Evolutionary conservation across 1,284 basidiomycete genomes (phyloP), one percentile per base, ranked within the genome.

Genomic region (Apiotrichum domesticum): DNA sequence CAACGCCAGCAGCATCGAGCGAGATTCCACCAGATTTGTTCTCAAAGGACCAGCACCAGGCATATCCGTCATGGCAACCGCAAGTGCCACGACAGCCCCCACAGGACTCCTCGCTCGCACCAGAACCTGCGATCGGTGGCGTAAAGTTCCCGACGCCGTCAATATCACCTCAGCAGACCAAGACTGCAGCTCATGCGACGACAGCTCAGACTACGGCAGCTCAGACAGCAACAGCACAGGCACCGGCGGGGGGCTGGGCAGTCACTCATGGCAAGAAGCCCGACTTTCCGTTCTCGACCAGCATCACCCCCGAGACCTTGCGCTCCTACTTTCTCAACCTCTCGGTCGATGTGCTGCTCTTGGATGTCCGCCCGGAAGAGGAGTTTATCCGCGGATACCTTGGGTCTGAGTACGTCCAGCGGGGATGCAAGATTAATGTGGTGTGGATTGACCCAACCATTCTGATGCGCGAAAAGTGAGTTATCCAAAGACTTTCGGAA

Each of bases 391-490:
- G 70, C 8, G 88, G 87, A 52, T 85, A 87, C 61, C 87, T 97
- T 55, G 83, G 81, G 52, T 71, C 73, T 29, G 82, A 85, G 54
- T 71, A 70, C 46, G 62, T 66, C 50, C 51, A 52, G 35, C 64
- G 66, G 41, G 68, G 66, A 42, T 84, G 85, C 6, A 58, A 58
- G 42, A 58, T 72, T 33, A 66, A 68, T 15, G 80, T 87, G 1
- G 85, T 93, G 2, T 95, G 91, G 76, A 81, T 97, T 40, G 93
- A 97, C 73, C 90, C 91, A 5, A 82, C 83, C 1, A 82, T 92
- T 3, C 78, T 95, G 39, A 70, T 79, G 57, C 82, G 89, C 43
- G 77, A 83, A 56, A 82, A 81, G 88, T 91, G 71, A 75, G 85
- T 79, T 6, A 6, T 13, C 13, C 21, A 21, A 21, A 21, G 13